Conservation (phyloP, 225 moss, liverwort and hornwort genomes). For the Sphagnum contortum region DNA sequence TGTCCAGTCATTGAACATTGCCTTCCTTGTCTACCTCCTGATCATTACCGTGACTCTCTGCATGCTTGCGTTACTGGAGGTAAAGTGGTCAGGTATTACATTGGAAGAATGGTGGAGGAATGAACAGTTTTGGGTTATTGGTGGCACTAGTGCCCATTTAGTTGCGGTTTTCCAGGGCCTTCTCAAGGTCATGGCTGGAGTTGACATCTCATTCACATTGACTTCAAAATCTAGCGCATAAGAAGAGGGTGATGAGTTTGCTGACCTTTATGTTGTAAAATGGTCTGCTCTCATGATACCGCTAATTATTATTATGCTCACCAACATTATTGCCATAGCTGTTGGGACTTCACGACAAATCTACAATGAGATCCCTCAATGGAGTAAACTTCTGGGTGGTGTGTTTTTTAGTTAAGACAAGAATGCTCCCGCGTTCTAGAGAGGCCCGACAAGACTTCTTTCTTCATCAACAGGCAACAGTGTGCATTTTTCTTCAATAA, state of each 20-base stretch:
- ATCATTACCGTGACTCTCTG: constrained; percentile 71
- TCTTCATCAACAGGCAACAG: no score
- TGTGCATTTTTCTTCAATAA: no score
- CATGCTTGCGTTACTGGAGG: constrained; percentile 75
- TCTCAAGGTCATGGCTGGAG: constrained; percentile 83
- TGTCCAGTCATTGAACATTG: constrained; percentile 53
- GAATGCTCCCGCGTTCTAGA: no score
- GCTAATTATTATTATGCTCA: constrained; percentile 76
- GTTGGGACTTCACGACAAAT: constrained; percentile 68
- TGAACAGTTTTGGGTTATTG: constrained; percentile 95
- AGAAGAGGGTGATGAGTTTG: constrained; percentile 68
- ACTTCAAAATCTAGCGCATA: constrained; percentile 81
- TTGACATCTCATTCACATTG: constrained; percentile 88
- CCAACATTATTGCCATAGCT: constrained; percentile 72
- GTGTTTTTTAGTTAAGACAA: constrained; percentile 80
- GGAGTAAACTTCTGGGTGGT: constrained; percentile 91
- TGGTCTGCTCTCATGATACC: constrained; percentile 92
- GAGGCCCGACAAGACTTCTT: no score
- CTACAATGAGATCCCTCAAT: constrained; percentile 47
- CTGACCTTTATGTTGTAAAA: constrained; percentile 78
- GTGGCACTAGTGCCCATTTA: constrained; percentile 90
- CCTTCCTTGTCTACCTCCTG: constrained; percentile 76
- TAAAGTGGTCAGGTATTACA: constrained; percentile 74
- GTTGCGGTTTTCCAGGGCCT: constrained; percentile 88
- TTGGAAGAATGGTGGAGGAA: constrained; percentile 97